A percentile compares a stretch with the other conserved stretches of the same genome.
These are phyloP conservation scores for Limnanthes douglasii DNA, from an alignment of 345 rosid genomes.

Conservation along the genomic window DNA sequence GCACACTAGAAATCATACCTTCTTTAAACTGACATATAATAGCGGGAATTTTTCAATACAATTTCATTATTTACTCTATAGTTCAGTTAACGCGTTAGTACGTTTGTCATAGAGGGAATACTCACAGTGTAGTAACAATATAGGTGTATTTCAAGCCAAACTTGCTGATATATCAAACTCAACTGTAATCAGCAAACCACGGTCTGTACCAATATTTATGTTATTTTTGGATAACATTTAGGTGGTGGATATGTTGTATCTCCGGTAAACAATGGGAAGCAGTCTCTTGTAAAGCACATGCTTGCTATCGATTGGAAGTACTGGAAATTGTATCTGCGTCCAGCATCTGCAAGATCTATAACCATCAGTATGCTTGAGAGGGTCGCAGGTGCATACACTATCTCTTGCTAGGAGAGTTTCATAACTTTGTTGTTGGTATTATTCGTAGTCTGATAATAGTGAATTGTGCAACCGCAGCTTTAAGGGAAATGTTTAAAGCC, in stretches of 20 bases:
- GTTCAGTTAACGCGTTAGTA: too few species aligned
- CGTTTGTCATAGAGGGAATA: too few species aligned
- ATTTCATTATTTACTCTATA: too few species aligned
- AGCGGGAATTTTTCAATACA: too few species aligned
- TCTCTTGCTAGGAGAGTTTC: neutral
- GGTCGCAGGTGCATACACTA: conserved; percentile 40
- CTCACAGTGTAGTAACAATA: too few species aligned
- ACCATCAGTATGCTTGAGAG: conserved; percentile 77
- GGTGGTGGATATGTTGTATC: conserved; percentile 92
- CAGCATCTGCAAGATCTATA: conserved; percentile 47
- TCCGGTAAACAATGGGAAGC: conserved; percentile 54
- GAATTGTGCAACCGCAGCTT: too few species aligned
- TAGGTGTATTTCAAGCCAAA: too few species aligned
- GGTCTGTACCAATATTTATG: neutral
- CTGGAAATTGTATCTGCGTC: conserved; percentile 54
- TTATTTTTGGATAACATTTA: conserved; percentile 12
- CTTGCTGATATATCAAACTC: too few species aligned
- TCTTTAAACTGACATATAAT: too few species aligned
- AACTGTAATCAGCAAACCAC: too few species aligned
- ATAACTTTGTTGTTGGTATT: conserved; percentile 1
- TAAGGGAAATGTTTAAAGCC: conserved; percentile 60
- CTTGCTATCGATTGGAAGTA: conserved; percentile 84
- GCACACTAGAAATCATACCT: too few species aligned
- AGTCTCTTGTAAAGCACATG: conserved; percentile 85
- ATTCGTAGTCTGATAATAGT: too few species aligned